Base-by-base conservation (phyloP, 2,329 filamentous ascomycete species). In the Ophiognomonia clavigignenti-juglandacearum region DNA sequence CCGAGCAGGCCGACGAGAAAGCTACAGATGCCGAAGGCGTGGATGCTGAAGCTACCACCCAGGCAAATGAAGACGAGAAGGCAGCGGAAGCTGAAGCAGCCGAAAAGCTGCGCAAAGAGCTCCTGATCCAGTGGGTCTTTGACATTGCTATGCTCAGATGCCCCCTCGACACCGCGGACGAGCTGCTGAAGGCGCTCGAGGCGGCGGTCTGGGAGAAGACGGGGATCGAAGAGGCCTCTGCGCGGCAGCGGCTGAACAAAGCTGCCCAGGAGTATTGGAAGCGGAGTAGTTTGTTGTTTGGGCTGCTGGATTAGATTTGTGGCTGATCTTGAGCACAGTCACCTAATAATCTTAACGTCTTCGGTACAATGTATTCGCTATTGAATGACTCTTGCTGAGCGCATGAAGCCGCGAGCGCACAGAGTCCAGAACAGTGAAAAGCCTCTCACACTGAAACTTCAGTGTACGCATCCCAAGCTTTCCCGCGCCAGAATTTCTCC, bases 271-370 rank as follows among this genome's bases (percentile, higher is more conserved):
- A 91, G 43, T 95, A 93, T 64, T 93, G 88, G 82, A 88, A 85
- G 69, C 81, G 86, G 58, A 93, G 87, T 10, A 84, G 79, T 62
- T 65, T 96, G 53, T 65, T 96, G 22, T 96, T 96, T 67, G 89
- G 86, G 2, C 68, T 95, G 47, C 67, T 96, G 54, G 74, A 73
- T 55, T 75, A 54, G 63, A 56, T 56, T 32, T n/a, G n/a, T n/a
- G n/a, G n/a, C n/a, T n/a, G n/a, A n/a, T n/a, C n/a, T n/a, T n/a
- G n/a, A n/a, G n/a, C n/a, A n/a, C n/a, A n/a, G n/a, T n/a, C n/a
- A n/a, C n/a, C n/a, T n/a, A n/a, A n/a, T n/a, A n/a, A n/a, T n/a
- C n/a, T n/a, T n/a, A n/a, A n/a, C n/a, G n/a, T n/a, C n/a, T n/a
- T n/a, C n/a, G n/a, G n/a, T n/a, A n/a, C n/a, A n/a, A n/a, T n/a